Conservation (phyloP, 2,329 filamentous ascomycete genomes). For the Epichloe gansuensis region DNA sequence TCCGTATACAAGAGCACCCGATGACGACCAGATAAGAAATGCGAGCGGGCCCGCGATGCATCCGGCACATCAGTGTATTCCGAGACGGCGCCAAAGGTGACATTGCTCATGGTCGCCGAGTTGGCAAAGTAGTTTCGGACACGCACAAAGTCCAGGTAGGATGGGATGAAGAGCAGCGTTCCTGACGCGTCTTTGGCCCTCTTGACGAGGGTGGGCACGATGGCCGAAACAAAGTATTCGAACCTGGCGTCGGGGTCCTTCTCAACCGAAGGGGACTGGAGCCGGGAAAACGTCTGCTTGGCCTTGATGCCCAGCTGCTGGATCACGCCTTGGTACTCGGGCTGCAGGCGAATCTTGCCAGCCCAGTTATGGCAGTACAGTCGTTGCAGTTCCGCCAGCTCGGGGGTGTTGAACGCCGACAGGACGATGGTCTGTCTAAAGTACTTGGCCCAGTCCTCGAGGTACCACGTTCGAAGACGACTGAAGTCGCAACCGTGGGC, state of each 20-base stretch:
- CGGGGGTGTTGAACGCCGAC: constrained; percentile 74
- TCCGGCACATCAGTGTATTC: constrained; percentile 76
- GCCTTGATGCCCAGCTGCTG: constrained; percentile 58
- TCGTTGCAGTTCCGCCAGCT: constrained; percentile 69
- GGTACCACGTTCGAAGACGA: constrained; percentile 79
- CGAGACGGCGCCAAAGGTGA: constrained; percentile 63
- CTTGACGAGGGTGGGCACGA: constrained; percentile 63
- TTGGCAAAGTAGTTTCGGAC: constrained; percentile 86
- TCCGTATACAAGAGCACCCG: constrained; percentile 82
- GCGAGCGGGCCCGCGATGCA: constrained; percentile 69
- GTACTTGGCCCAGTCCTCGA: constrained; percentile 70
- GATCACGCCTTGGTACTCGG: constrained; percentile 58
- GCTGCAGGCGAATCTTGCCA: constrained; percentile 63
- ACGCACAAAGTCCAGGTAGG: constrained; percentile 89
- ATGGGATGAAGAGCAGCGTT: constrained; percentile 78
- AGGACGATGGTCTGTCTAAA: constrained; percentile 79
- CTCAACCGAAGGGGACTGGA: constrained; percentile 56
- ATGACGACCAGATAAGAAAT: constrained; percentile 76
- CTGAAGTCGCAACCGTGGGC: constrained; percentile 89
- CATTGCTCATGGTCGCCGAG: constrained; percentile 37
- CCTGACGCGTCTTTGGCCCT: constrained; percentile 51
- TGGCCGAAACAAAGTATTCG: constrained; percentile 73
- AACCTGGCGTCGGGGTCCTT: constrained; percentile 81
- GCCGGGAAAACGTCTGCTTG: constrained; percentile 82
- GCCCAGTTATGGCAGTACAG: constrained; percentile 66